Conservation (phyloP, 441 rosid species). For the Pelargonium cotyledonis region DNA sequence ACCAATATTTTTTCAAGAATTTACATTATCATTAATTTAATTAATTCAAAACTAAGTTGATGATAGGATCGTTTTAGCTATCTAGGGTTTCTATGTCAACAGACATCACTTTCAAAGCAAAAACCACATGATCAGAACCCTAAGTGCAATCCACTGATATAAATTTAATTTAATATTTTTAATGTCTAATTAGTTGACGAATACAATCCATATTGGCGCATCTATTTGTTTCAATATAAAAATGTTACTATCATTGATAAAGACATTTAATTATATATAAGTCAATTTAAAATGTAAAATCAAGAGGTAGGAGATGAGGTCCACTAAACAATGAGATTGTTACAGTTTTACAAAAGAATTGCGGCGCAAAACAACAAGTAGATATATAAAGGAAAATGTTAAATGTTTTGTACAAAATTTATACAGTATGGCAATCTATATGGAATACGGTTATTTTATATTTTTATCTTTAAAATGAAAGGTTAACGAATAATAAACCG, state of each 20-base stretch:
- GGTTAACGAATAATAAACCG: background rate
- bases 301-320: conserved; percentile 15
- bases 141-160: background rate
- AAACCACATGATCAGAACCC: conserved; percentile 31
- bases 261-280: background rate
- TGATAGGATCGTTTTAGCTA: conserved; percentile 14
- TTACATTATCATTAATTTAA: background rate
- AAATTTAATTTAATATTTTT: background rate
- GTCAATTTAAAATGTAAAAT: conserved; percentile 25
- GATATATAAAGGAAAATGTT: no score
- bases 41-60: conserved; percentile 12
- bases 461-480: no score
- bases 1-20: background rate
- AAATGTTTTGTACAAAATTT: no score
- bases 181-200: background rate
- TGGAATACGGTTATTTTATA: no score
- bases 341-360: conserved; percentile 21
- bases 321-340: conserved; percentile 15
- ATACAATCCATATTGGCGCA: background rate
- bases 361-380: conserved; percentile 31
- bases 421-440: no score
- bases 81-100: conserved; percentile 42
- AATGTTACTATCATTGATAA: background rate
- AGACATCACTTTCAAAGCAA: conserved; percentile 42
- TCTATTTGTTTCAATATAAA: background rate